Evolutionary conservation across 371 early-diverging fungal genomes (phyloP).

Genomic region (Rhizomucor miehei): DNA sequence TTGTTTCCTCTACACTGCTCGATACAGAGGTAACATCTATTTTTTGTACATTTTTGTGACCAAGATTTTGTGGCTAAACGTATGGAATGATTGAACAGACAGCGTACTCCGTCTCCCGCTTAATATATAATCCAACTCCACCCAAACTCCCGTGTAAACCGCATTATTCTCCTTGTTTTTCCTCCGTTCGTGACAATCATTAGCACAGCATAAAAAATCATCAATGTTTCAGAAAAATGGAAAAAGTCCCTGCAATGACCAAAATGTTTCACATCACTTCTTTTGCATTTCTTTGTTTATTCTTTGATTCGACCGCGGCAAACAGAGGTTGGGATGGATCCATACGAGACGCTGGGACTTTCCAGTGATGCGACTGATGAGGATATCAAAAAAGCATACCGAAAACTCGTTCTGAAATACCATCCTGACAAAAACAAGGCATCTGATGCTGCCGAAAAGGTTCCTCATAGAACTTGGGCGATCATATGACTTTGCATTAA

Average conservation of each 20-base stretch:
- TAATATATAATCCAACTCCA: constrained; percentile 17
- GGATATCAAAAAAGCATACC: constrained; percentile 47
- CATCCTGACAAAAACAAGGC: constrained; percentile 58
- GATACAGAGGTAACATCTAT: constrained; percentile 34
- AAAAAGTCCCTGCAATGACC: no score
- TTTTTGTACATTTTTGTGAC: not conserved
- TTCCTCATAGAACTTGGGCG: constrained; percentile 14
- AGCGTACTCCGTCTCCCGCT: constrained; percentile 33
- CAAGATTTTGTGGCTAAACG: not conserved
- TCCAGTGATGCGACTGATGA: constrained; percentile 26
- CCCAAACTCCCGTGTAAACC: not conserved
- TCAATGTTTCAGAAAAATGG: no score
- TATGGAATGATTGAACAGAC: constrained; percentile 13
- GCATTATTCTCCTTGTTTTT: not conserved
- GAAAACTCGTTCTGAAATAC: constrained; percentile 43
- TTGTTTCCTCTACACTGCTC: constrained; percentile 47
- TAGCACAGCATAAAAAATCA: no score
- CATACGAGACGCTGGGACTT: constrained; percentile 29
- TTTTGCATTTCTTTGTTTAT: constrained; percentile 9
- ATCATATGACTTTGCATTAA: not conserved
- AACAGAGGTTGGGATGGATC: constrained; percentile 17
- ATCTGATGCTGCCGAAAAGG: constrained; percentile 45
- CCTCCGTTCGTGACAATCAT: no score
- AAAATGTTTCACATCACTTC: not conserved
- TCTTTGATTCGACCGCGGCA: not conserved